These are phyloP conservation scores for Agapanthus africanus DNA, from an alignment of 106 monocot species.

Conservation along the genomic window DNA sequence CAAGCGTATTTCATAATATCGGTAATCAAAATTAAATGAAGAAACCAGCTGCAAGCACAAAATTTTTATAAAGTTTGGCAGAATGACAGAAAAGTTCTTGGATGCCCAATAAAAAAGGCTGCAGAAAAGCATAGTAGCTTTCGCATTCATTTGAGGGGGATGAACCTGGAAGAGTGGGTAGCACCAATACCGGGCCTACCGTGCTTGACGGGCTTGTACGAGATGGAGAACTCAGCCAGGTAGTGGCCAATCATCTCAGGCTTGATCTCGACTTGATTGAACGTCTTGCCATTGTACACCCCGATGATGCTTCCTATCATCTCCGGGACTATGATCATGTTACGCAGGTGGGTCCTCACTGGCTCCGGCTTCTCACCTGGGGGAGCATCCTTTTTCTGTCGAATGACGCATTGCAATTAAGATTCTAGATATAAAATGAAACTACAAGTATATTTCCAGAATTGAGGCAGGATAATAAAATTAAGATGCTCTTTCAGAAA, in stretches of 20 bases:
- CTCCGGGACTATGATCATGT: constrained; percentile 48
- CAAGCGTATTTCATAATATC: too few species aligned
- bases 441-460: too few species aligned
- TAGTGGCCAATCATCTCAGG: constrained; percentile 57
- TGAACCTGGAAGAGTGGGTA: constrained; percentile 59
- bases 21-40: too few species aligned
- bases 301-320: constrained; percentile 56
- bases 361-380: constrained; percentile 46
- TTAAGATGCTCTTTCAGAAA: too few species aligned
- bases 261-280: constrained; percentile 57
- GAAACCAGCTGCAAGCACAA: too few species aligned
- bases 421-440: too few species aligned
- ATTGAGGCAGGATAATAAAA: too few species aligned
- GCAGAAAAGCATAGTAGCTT: too few species aligned
- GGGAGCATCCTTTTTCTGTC: constrained; percentile 41
- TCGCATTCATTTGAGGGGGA: constrained; percentile 59
- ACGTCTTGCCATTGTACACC: constrained; percentile 51
- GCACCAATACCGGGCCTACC: constrained; percentile 58
- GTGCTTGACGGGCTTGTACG: constrained; percentile 52
- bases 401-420: too few species aligned
- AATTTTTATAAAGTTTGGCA: too few species aligned
- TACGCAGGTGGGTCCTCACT: constrained; percentile 43
- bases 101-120: too few species aligned
- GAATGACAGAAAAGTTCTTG: too few species aligned
- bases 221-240: constrained; percentile 48